phyloP scores from a whole-genome alignment of 495 filamentous ascomycete genomes.

The Penicillium canariense region DNA sequence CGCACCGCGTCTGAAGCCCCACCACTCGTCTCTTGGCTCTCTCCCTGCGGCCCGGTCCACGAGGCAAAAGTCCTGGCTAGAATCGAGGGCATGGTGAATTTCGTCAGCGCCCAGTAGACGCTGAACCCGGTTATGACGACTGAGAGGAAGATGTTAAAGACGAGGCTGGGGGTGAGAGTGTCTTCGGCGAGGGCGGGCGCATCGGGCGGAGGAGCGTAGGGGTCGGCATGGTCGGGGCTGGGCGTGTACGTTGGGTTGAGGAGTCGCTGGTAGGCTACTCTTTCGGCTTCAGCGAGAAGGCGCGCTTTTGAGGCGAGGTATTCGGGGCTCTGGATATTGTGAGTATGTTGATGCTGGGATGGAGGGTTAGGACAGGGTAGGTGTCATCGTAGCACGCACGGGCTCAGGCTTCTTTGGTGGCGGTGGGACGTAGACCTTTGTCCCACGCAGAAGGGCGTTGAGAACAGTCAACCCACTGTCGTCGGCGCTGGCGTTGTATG shows the following conservation, averaged over 20 bases:
- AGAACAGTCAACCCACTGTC: constrained; percentile 39
- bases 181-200: constrained; percentile 16
- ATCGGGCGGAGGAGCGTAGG: constrained; percentile 9
- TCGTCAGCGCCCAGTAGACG: constrained; percentile 49
- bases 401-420: constrained; percentile 75
- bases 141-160: constrained; percentile 49
- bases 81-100: constrained; percentile 50
- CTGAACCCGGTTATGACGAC: constrained; percentile 46
- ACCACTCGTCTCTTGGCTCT: background rate
- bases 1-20: constrained; percentile 36
- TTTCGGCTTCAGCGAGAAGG: constrained; percentile 76
- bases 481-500: constrained; percentile 7
- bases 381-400: constrained; percentile 45
- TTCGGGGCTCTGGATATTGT: constrained; percentile 63
- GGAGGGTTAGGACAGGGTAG: constrained; percentile 3
- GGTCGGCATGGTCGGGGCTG: constrained; percentile 44
- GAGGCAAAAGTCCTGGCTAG: constrained; percentile 46
- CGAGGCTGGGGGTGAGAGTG: constrained; percentile 42
- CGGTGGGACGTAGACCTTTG: constrained; percentile 71
- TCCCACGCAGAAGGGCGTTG: constrained; percentile 66
- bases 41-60: constrained; percentile 58
- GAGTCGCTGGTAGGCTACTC: constrained; percentile 75
- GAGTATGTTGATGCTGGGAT: background rate
- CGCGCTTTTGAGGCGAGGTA: constrained; percentile 88
- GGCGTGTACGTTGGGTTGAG: constrained; percentile 43